Base-by-base conservation (phyloP, 139 green algal species). In the Chara braunii region DNA sequence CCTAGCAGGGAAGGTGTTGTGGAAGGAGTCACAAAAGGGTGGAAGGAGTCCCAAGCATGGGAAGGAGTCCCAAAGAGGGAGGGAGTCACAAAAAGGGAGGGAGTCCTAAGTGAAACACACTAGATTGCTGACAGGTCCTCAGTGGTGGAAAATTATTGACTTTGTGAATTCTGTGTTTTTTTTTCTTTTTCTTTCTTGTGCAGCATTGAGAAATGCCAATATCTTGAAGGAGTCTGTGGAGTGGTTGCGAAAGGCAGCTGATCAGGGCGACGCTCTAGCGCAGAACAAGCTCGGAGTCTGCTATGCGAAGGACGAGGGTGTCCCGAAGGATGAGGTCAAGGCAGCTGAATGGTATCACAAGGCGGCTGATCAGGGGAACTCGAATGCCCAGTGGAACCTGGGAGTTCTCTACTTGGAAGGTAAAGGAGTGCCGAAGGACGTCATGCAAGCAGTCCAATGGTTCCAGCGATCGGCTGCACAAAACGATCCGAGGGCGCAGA, bases 351-450 rank as follows among this genome's bases (percentile, higher is more conserved):
- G 48, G 64, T 73, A 42, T 54, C 18, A 40, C 28, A 29, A 54
- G 23, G 55, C 64, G 2, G 64, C 64, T 5, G 56, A 60, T 52
- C 23, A 55, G n/a, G 64, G 53, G 9, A 33, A 62, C 12, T n/a
- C 26, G 11, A 9, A 53, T 6, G 53, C 53, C 9, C 53, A 62
- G 53, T 58, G 11, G 24, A 58, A 58, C 12, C 50, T 58, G 3
- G 64, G 64, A 3, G n/a, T n/a, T 4, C 51, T 37, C 51, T 73
- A 73, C 64, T 36, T 12, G 11, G n/a, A 34, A 7, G 64, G 64
- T 24, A 30, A 40, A 23, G 55, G 66, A 59, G 64, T 75, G 9
- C n/a, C 50, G 14, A 59, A 59, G 50, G n/a, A 59, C 18, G 18
- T 18, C 14, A 14, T 42, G 45, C 37, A 14, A 53, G 50, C 50